Percentiles rank a stretch among this genome's conserved stretches.
Conservation (phyloP, 2,329 filamentous ascomycete genomes). For the Sphaerostilbella broomeana region DNA sequence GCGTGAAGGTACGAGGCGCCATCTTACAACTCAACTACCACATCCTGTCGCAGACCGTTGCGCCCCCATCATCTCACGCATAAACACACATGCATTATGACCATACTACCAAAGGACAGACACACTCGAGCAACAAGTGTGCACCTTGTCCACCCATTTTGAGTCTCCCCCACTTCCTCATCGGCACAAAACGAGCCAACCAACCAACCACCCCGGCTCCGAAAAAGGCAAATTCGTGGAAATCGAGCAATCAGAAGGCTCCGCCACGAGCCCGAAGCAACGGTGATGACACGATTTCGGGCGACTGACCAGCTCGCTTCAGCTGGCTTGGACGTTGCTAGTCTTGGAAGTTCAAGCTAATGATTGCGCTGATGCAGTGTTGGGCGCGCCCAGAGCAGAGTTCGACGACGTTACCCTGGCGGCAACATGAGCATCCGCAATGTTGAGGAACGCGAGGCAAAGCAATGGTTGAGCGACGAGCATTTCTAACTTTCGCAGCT, state of each 20-base stretch:
- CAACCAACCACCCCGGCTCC: slow-evolving; percentile 1
- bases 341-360: no score
- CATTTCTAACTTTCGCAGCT: no score
- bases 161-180: neutral
- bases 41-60: neutral
- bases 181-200: slow-evolving; percentile 1
- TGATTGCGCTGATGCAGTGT: no score
- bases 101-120: neutral
- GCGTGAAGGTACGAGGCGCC: neutral
- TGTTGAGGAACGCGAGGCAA: neutral
- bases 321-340: neutral
- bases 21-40: neutral
- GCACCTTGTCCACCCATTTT: no score
- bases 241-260: no score
- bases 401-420: no score
- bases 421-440: neutral
- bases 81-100: neutral
- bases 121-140: no score
- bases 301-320: neutral
- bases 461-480: neutral
- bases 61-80: neutral
- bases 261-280: neutral
- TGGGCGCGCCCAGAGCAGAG: no score
- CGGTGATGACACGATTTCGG: neutral
- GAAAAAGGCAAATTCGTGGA: slow-evolving; percentile 1